Evolutionary conservation across 2,329 filamentous ascomycete species (phyloP).

Genomic region (Setomelanomma holmii): DNA sequence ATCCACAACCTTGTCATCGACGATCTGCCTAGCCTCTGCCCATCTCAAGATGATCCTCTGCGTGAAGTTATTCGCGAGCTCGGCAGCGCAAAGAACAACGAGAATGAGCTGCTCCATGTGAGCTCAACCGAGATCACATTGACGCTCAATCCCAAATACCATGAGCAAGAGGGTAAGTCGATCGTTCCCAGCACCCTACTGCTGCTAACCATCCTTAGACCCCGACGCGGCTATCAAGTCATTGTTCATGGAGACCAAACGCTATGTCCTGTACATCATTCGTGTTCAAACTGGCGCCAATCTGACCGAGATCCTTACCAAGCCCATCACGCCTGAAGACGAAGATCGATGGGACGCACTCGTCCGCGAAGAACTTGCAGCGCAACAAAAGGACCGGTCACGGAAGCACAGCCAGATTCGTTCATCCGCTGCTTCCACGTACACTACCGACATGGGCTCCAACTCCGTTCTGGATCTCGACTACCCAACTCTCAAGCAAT

Average conservation of each 20-base stretch:
- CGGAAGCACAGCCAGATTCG: slow-evolving; percentile 64
- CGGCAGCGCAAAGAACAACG: slow-evolving; percentile 94
- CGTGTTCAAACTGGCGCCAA: slow-evolving; percentile 90
- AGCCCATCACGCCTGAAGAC: slow-evolving; percentile 84
- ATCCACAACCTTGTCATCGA: slow-evolving; percentile 87
- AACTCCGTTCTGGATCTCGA: slow-evolving; percentile 80
- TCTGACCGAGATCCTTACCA: slow-evolving; percentile 93
- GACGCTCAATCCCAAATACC: slow-evolving; percentile 87
- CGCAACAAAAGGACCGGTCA: slow-evolving; percentile 51
- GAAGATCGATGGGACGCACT: slow-evolving; percentile 86
- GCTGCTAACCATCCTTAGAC: slow-evolving; percentile 60
- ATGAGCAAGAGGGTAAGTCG: slow-evolving; percentile 74
- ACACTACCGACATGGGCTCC: slow-evolving; percentile 59
- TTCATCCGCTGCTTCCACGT: slow-evolving; percentile 88
- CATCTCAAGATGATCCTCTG: slow-evolving; percentile 82
- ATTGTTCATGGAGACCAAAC: slow-evolving; percentile 97
- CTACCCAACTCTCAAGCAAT: slow-evolving; percentile 91
- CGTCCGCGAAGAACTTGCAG: slow-evolving; percentile 77
- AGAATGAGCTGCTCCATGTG: slow-evolving; percentile 87
- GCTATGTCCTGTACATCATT: slow-evolving; percentile 96
- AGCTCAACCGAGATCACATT: slow-evolving; percentile 89
- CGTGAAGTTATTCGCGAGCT: slow-evolving; percentile 92
- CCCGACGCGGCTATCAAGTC: slow-evolving; percentile 91
- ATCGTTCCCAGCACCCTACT: neutral
- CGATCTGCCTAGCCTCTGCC: slow-evolving; percentile 79